These are phyloP conservation scores for Colletotrichum tamarilloi DNA, from an alignment of 2,329 filamentous ascomycete species.

Conservation along the genomic window DNA sequence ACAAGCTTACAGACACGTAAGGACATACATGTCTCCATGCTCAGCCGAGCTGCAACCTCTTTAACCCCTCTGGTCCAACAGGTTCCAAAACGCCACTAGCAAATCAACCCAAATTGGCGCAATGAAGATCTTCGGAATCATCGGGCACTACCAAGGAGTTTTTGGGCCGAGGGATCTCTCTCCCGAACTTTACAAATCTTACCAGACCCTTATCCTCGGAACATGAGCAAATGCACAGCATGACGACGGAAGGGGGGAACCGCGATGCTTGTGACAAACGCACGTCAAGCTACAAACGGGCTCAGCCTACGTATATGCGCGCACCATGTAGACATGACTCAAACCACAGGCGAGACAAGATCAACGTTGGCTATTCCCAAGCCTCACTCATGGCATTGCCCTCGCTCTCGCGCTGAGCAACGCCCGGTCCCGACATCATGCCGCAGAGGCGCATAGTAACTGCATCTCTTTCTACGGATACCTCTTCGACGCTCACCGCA, in stretches of 20 bases:
- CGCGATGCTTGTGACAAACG: background rate
- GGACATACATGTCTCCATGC: background rate
- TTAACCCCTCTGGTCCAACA: background rate
- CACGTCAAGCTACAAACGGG: background rate
- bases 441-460: background rate
- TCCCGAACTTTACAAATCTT: background rate
- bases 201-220: background rate
- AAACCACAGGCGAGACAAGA: conserved; percentile 2
- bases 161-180: background rate
- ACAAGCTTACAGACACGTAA: background rate
- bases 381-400: conserved; percentile 8
- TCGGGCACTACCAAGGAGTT: background rate
- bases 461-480: background rate
- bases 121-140: conserved; percentile 14
- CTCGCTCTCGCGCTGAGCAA: background rate
- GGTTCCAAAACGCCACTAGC: background rate
- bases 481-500: conserved; percentile 22
- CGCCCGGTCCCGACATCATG: background rate
- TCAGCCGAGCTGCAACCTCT: conserved; percentile 10
- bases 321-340: conserved; percentile 23
- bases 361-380: background rate
- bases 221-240: too few relatives aligned
- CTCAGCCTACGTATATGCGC: conserved; percentile 3
- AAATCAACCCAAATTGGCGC: conserved; percentile 4
- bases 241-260: background rate